Base-by-base conservation (phyloP, 192 early-diverging fungal genomes). In the Thamnidium elegans region DNA sequence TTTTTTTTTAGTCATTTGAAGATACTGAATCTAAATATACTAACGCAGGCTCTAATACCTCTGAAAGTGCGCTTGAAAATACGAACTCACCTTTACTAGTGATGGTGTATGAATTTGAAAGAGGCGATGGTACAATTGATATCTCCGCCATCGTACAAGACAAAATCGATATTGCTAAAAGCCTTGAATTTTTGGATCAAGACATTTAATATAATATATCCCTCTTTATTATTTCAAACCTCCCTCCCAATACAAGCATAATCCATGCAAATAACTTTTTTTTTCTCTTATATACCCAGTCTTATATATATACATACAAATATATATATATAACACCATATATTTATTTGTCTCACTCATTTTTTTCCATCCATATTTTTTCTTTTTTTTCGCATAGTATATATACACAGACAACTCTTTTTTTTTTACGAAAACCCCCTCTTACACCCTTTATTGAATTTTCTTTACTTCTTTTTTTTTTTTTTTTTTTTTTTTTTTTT, bases 61-160 rank as follows among this genome's bases (percentile, higher is more conserved):
- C 10, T 56, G 34, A 56, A 39, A 7, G 17, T 34, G 39, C 15
- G 39, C 36, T 44, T 44, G 36, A 59, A 42, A 19, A 23, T 15
- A 42, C 8, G 0, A 19, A 47, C 11, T 45, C 55, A 4, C 21
- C 32, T 23, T 59, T 81, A 47, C 58, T 81, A 31, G 71, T 70
- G n/a, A 71, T 81, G 64, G 67, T 75, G 9, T 81, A 78, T 74
- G 79, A 81, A 39, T 81, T 81, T 43, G 79, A 81, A 48, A 50
- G 76, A 13, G 79, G 79, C 10, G 62, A 74, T 42, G 79, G 79
- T 14, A 70, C 75, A 21, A 67, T 81, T 23, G 79, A 81, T 32
- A 71, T 78, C 36, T 78, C 64, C 26, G 65, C 77, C 44, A 66
- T 81, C 20, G 76, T 47, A 15, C 32, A n/a, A 34, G 66, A 59